Evolutionary conservation across 225 moss, liverwort and hornwort species (phyloP), one percentile per base, ranked within the genome.

Genomic region (Straminergon stramineum): DNA sequence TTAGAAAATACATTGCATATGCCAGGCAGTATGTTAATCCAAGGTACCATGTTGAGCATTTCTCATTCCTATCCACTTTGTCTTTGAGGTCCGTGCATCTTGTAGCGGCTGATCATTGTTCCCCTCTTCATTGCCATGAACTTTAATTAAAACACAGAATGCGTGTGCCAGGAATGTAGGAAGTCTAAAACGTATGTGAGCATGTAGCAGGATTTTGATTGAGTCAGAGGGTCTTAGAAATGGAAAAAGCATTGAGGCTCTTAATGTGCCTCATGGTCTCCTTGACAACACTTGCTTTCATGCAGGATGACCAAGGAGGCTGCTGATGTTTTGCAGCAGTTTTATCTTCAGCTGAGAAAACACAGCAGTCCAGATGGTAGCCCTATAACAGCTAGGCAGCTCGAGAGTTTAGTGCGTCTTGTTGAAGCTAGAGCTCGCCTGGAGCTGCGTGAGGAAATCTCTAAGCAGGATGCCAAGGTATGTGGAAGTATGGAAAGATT

Each of bases 361-460:
- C 93, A 94, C 73, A 95, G 94, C 81, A 96, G 90, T 86, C 92
- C 95, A 90, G 98, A 98, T 88, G 98, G 98, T 80, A 98, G 95
- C 89, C 99, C 99, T 73, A 99, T 99, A 53, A 99, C 99, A 89
- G 99, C 99, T 67, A 93, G 99, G 87, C 99, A 99, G 82, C 95
- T 99, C 55, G 99, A 99, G 91, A 99, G 99, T 94, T 91, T 99
- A 86, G 96, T 99, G 87, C 96, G 99, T 35, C 95, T 99, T 83
- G 99, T 95, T 82, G 96, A 97, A 92, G 99, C 99, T 84, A 95
- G 99, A 85, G 97, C 99, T 71, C 97, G 96, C 90, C 85, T 99
- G 79, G 99, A 99, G 85, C 96, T 99, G 16, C 95, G 99, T 83
- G 99, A 99, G 90, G 96, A 97, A 83, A 95, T 99, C n/a, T 95